A percentile compares a stretch with the other conserved stretches of the same genome.
Evolutionary conservation across 164 flowering plant species (phyloP).

Genomic region (Stephania yunnanensis): DNA sequence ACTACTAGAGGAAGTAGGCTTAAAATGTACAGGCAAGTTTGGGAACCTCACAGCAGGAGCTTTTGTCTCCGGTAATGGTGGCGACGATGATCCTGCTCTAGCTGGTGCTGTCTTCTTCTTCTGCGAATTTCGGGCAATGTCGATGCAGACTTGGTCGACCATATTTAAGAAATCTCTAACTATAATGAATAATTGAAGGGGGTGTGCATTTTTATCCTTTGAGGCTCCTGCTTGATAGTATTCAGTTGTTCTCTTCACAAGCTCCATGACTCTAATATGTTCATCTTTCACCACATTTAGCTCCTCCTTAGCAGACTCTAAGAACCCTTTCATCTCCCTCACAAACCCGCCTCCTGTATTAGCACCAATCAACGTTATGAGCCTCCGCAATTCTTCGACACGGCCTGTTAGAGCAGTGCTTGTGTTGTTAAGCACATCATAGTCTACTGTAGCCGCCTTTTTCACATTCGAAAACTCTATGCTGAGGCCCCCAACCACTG

Average conservation of each 20-base stretch:
- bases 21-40: slow-evolving; percentile 41
- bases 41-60: slow-evolving; percentile 31
- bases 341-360: slow-evolving; percentile 37
- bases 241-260: slow-evolving; percentile 61
- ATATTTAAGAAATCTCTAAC: slow-evolving; percentile 60
- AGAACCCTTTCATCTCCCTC: slow-evolving; percentile 51
- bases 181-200: slow-evolving; percentile 57
- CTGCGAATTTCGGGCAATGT: slow-evolving; percentile 45
- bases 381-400: slow-evolving; percentile 28
- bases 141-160: slow-evolving; percentile 66
- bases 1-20: slow-evolving; percentile 33
- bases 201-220: slow-evolving; percentile 35
- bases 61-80: slow-evolving; percentile 22
- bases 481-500: slow-evolving; percentile 50
- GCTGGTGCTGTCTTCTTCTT: slow-evolving; percentile 28
- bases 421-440: slow-evolving; percentile 28
- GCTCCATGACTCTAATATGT: slow-evolving; percentile 52
- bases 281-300: slow-evolving; percentile 49
- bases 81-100: slow-evolving; percentile 21
- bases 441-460: slow-evolving; percentile 58
- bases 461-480: slow-evolving; percentile 58
- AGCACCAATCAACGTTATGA: slow-evolving; percentile 17
- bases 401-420: slow-evolving; percentile 28
- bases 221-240: slow-evolving; percentile 64
- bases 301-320: slow-evolving; percentile 54